Evolutionary conservation across 2,329 filamentous ascomycete genomes (phyloP).

Genomic region (Stachybotrys chartarum): DNA sequence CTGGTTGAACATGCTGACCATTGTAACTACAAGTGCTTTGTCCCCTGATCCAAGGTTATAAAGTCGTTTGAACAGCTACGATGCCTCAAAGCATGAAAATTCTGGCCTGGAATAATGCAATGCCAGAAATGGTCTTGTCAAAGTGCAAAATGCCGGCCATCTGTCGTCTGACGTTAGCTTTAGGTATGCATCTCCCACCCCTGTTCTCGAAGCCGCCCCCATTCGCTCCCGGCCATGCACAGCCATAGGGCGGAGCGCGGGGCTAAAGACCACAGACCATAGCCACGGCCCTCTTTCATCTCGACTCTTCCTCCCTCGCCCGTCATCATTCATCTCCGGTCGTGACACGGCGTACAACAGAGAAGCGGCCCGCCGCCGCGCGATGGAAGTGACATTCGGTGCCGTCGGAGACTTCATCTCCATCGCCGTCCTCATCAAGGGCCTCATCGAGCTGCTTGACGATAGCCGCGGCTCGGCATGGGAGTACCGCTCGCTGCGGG

Average conservation of each 20-base stretch:
- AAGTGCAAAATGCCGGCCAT: no score
- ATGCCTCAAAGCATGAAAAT: no score
- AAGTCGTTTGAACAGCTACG: no score
- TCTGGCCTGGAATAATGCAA: no score
- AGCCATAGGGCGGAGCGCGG: not conserved
- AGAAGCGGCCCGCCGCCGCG: not conserved
- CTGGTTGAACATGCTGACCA: no score
- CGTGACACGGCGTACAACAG: not conserved
- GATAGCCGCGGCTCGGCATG: not conserved
- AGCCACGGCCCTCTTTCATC: not conserved
- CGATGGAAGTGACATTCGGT: not conserved
- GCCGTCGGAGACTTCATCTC: not conserved
- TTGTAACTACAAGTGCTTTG: no score
- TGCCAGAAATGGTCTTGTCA: no score
- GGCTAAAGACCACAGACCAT: not conserved
- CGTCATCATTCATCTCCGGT: not conserved
- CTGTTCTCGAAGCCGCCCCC: not conserved
- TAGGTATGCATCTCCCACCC: no score
- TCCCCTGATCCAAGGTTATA: no score
- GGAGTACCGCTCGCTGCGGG: not conserved
- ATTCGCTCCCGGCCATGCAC: not conserved
- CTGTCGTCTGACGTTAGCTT: no score
- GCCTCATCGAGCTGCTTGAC: not conserved
- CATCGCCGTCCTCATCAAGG: not conserved
- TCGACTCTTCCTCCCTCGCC: not conserved